Conservation (phyloP, 129 eudicot species). For the Scalesia atractyloides region DNA sequence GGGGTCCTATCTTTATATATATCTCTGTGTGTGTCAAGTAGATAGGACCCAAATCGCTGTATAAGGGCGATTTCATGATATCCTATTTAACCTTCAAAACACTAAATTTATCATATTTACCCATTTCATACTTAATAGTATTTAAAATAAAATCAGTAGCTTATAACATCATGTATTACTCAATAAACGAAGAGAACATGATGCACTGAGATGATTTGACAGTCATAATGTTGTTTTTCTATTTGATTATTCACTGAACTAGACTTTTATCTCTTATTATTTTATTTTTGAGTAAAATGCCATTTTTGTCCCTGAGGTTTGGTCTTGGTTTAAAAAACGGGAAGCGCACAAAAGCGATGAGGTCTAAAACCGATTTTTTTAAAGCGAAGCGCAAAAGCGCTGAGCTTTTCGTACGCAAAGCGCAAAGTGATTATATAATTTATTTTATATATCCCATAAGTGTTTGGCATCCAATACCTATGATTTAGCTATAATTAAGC, state of each 20-base stretch:
- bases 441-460: too few species aligned
- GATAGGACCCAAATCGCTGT: constrained; percentile 5
- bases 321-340: too few species aligned
- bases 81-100: constrained; percentile 2
- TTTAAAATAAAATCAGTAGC: neutral
- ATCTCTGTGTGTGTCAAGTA: neutral
- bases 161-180: neutral
- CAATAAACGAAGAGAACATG: neutral
- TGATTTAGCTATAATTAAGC: too few species aligned
- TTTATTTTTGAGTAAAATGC: too few species aligned
- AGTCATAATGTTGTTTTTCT: neutral
- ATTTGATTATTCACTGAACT: neutral
- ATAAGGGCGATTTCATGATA: neutral
- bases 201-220: neutral
- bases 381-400: too few species aligned
- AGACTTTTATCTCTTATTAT: neutral
- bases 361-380: too few species aligned
- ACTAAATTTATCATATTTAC: neutral
- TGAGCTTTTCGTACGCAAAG: too few species aligned
- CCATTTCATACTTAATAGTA: constrained; percentile 3
- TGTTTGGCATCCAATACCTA: too few species aligned
- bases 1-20: too few species aligned
- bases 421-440: too few species aligned
- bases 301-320: too few species aligned
- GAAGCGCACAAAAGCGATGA: too few species aligned